Evolutionary conservation across 2,329 filamentous ascomycete genomes (phyloP).

Genomic region (Teratosphaeria viscida): DNA sequence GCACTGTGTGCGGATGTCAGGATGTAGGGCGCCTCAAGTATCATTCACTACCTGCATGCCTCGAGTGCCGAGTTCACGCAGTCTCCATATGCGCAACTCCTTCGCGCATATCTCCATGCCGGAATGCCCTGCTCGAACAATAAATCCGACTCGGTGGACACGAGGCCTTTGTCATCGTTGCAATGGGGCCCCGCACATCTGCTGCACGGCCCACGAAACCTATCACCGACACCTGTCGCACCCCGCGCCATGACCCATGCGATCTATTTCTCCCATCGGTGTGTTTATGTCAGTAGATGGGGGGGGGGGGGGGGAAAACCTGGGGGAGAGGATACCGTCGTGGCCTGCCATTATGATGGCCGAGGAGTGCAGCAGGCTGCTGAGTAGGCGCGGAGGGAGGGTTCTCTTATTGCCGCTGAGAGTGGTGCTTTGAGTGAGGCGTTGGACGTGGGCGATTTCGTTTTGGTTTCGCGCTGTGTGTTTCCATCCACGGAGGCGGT

Average conservation of each 20-base stretch:
- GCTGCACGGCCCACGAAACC: slow-evolving; percentile 32
- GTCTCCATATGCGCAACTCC: neutral
- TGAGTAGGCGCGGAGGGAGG: no score
- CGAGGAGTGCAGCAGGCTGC: no score
- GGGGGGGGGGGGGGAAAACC: no score
- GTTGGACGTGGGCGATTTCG: slow-evolving; percentile 82
- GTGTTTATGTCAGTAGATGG: no score
- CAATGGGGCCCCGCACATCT: no score
- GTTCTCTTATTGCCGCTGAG: no score
- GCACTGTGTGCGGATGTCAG: neutral
- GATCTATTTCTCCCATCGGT: no score
- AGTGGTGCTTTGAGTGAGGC: slow-evolving; percentile 68
- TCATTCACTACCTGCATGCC: neutral
- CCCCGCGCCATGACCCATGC: no score
- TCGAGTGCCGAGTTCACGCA: neutral
- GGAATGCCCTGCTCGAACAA: slow-evolving; percentile 37
- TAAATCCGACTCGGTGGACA: slow-evolving; percentile 46
- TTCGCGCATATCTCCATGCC: slow-evolving; percentile 30
- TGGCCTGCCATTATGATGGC: no score
- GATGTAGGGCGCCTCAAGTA: neutral
- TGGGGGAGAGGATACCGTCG: no score
- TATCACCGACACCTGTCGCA: no score
- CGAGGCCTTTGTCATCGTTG: slow-evolving; percentile 20
- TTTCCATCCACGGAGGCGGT: slow-evolving; percentile 41
- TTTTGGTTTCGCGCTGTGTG: no score